Conservation (phyloP, 257 asterid genomes). For the Penstemon newberryi region DNA sequence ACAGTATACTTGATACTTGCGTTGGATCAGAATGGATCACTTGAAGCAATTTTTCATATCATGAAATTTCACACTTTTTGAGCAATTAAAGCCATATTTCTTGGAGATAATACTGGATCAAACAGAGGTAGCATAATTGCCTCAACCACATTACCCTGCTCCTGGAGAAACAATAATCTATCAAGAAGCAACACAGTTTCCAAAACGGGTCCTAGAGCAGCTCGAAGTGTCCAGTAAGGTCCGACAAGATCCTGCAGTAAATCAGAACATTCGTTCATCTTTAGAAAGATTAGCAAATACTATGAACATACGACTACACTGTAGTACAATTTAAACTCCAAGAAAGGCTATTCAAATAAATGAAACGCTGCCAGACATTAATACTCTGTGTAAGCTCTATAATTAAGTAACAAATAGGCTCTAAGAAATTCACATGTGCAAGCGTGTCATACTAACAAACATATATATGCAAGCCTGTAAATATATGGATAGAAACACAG, state of each 20-base stretch:
- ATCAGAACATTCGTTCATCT: constrained; percentile 19
- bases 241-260: constrained; percentile 76
- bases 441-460: too few relatives aligned
- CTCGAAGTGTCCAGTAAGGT: constrained; percentile 94
- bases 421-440: too few relatives aligned
- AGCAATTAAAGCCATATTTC: constrained; percentile 57
- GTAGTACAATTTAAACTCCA: background rate
- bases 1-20: too few relatives aligned
- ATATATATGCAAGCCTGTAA: too few relatives aligned
- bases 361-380: too few relatives aligned
- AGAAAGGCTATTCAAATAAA: too few relatives aligned
- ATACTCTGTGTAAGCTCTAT: too few relatives aligned
- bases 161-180: constrained; percentile 85
- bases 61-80: too few relatives aligned
- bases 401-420: too few relatives aligned
- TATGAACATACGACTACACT: background rate
- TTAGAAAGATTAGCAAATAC: constrained; percentile 3
- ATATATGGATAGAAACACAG: too few relatives aligned
- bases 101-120: constrained; percentile 78
- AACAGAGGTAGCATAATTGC: constrained; percentile 61
- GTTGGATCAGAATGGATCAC: too few relatives aligned
- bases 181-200: constrained; percentile 87
- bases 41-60: too few relatives aligned
- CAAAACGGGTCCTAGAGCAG: constrained; percentile 83
- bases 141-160: constrained; percentile 42